Percentiles rank a stretch among this genome's conserved stretches.
Conservation (phyloP, 495 filamentous ascomycete species). For the Letharia columbiana region DNA sequence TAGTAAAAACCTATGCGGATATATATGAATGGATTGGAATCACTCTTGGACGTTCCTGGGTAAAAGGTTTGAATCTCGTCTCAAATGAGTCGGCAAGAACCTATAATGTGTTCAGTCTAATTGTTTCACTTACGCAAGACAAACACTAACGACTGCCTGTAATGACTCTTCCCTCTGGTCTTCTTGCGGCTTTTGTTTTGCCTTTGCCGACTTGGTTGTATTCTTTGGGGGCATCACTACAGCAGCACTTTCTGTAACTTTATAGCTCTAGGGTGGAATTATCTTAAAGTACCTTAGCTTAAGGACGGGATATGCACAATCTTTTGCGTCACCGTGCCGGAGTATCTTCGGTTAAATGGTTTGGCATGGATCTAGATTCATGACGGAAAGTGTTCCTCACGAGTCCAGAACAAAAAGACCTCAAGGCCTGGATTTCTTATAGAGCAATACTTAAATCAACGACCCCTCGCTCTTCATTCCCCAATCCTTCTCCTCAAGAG, state of each 20-base stretch:
- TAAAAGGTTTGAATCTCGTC: conserved; percentile 82
- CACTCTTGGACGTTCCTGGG: conserved; percentile 80
- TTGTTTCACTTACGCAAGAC: background rate
- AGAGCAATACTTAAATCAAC: conserved; percentile 7
- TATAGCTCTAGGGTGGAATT: background rate
- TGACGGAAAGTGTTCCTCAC: background rate
- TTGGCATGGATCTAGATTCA: background rate
- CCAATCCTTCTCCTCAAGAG: background rate
- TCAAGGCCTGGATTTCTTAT: conserved; percentile 6
- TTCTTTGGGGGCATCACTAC: conserved; percentile 34
- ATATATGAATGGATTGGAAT: conserved; percentile 22
- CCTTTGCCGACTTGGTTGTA: conserved; percentile 44
- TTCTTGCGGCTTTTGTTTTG: conserved; percentile 53
- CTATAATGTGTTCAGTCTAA: conserved; percentile 34
- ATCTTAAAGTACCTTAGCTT: too few relatives aligned
- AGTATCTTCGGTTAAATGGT: background rate
- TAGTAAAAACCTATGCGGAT: background rate
- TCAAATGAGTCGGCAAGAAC: conserved; percentile 90
- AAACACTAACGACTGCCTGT: conserved; percentile 70
- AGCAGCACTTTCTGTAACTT: background rate
- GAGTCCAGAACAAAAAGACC: conserved; percentile 13
- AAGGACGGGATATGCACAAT: background rate
- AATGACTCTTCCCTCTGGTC: conserved; percentile 74
- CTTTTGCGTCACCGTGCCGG: background rate
- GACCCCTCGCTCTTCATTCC: conserved; percentile 1